These are phyloP conservation scores for Kodamaea kakaduensis DNA, from an alignment of 805 yeast species.

Conservation along the genomic window DNA sequence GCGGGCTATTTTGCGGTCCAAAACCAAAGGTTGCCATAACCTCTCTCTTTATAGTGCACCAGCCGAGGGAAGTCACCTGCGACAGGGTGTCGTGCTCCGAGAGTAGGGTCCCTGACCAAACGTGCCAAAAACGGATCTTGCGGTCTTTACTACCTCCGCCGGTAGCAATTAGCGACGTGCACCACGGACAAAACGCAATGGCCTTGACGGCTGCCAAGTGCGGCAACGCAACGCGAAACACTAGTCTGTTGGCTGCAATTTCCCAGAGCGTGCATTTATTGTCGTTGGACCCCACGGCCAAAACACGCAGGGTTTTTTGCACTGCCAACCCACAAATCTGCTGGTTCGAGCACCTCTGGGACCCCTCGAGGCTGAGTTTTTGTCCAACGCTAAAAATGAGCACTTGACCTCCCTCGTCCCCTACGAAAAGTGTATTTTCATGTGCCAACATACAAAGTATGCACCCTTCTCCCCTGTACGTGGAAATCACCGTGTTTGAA, in stretches of 20 bases:
- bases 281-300: constrained; percentile 85
- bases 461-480: constrained; percentile 28
- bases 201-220: constrained; percentile 92
- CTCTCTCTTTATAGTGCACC: constrained; percentile 67
- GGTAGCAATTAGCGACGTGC: constrained; percentile 71
- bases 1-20: constrained; percentile 33
- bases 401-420: constrained; percentile 64
- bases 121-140: constrained; percentile 83
- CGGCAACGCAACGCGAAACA: constrained; percentile 44
- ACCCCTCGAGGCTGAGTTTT: constrained; percentile 10
- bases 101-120: constrained; percentile 69
- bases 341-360: constrained; percentile 28
- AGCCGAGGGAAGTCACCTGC: constrained; percentile 74
- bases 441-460: constrained; percentile 46
- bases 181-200: constrained; percentile 88
- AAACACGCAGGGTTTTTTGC: constrained; percentile 46
- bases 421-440: constrained; percentile 45
- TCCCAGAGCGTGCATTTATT: constrained; percentile 80
- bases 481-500: constrained; percentile 12
- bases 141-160: constrained; percentile 89
- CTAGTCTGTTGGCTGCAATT: constrained; percentile 38
- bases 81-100: constrained; percentile 54
- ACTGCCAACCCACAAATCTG: constrained; percentile 52
- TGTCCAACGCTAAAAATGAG: constrained; percentile 32
- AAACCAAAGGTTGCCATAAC: constrained; percentile 81